Evolutionary conservation across 257 asterid species (phyloP).

Genomic region (Sherardia arvensis): DNA sequence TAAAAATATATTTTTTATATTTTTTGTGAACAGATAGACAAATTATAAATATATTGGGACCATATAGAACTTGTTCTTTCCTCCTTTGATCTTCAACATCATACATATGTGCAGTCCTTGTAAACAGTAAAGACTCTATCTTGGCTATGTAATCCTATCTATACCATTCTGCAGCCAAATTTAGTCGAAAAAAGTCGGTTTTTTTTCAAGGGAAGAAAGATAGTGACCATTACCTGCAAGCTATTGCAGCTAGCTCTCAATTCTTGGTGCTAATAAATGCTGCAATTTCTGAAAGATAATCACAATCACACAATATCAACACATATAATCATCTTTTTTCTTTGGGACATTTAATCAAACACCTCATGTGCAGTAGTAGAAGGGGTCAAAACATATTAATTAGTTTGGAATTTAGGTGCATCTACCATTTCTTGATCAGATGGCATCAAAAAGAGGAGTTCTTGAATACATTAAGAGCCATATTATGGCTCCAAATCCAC

Average conservation of each 20-base stretch:
- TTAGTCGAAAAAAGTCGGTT: not conserved
- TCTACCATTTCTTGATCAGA: not conserved
- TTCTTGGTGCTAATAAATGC: slow-evolving; percentile 8
- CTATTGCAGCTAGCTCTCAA: not conserved
- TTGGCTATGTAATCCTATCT: no score
- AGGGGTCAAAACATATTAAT: not conserved
- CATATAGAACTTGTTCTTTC: not conserved
- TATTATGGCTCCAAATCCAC: not conserved
- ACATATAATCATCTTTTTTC: not conserved
- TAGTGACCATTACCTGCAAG: slow-evolving; percentile 3
- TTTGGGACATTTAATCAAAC: not conserved
- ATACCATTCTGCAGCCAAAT: not conserved
- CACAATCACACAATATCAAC: not conserved
- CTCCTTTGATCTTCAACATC: not conserved
- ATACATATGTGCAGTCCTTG: not conserved
- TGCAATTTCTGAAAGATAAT: not conserved
- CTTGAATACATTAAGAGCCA: not conserved
- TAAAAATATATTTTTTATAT: not conserved
- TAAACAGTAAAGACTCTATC: no score
- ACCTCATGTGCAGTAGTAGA: slow-evolving; percentile 1
- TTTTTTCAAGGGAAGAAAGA: not conserved
- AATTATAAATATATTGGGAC: not conserved
- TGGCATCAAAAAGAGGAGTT: not conserved
- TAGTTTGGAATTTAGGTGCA: not conserved
- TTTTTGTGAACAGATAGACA: not conserved